Evolutionary conservation across 495 filamentous ascomycete species (phyloP), one percentile per base, ranked within the genome.

Genomic region (Penicillium taxi): DNA sequence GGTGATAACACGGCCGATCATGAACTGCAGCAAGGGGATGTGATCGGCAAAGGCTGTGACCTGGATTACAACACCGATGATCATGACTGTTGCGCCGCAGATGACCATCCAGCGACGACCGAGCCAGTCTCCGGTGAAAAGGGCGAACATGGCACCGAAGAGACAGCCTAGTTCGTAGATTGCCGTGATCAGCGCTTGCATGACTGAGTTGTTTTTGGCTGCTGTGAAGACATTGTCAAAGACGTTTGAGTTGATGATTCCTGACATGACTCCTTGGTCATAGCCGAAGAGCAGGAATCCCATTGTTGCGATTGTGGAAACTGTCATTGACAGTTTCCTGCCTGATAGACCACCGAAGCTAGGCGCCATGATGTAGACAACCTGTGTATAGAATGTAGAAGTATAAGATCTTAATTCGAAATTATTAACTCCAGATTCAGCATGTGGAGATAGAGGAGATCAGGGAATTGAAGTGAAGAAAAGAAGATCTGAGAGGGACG

Each of bases 111-210:
- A 72, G 9, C 81, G 68, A 47, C 86, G 67, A 14, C 86, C 85
- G 4, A 85, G 58, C 9, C 59, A 44, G 46, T 93, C 86, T 34
- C 82, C 86, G 32, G 75, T 68, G 22, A 67, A 61, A 24, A 90
- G 63, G 14, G 84, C 78, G 35, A 77, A 77, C 36, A 89, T 73
- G 29, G 86, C 83, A 26, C 86, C 85, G 7, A 74, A 53, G 12
- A 90, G 59, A 61, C 85, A 89, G 41, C 65, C 85, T 24, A 89
- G 70, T 48, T 89, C 84, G 53, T 89, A 91, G 27, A 93, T 84
- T 2, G 85, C 82, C 2, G 85, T 90, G 9, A 90, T 81, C 13
- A 84, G 65, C 19, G 82, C 85, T 54, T 89, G 82, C 76, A 86
- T 85, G 1, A 78, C 80, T 4, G 77, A 61, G 48, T 86, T 66